These are phyloP conservation scores for Omphalotus guepiniiformis DNA, from an alignment of 768 basidiomycete species.

Conservation along the genomic window DNA sequence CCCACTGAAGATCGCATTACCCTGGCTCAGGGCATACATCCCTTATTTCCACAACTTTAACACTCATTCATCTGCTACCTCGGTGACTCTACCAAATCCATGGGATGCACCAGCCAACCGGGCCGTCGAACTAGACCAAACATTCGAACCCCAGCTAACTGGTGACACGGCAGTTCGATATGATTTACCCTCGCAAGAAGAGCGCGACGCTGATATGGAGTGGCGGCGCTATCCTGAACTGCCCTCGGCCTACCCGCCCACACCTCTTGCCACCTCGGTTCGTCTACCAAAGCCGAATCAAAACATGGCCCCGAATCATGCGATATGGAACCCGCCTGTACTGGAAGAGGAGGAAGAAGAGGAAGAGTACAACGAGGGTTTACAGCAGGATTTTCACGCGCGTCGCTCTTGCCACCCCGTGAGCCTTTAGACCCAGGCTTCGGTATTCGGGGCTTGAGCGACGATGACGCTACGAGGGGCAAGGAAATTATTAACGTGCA, in stretches of 20 bases:
- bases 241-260: constrained; percentile 74
- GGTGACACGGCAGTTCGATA: not conserved
- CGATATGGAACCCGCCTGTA: constrained; percentile 28
- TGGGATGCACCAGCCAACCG: not conserved
- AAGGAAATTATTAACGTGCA: not conserved
- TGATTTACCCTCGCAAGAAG: not conserved
- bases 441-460: constrained; percentile 54
- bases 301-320: constrained; percentile 12
- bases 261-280: constrained; percentile 44
- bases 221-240: constrained; percentile 74
- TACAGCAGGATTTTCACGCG: constrained; percentile 59
- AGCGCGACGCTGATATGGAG: constrained; percentile 40
- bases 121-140: not conserved
- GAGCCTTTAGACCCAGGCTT: constrained; percentile 57
- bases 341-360: constrained; percentile 30
- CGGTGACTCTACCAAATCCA: constrained; percentile 3
- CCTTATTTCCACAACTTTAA: not conserved
- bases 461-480: constrained; percentile 25
- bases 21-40: constrained; percentile 23
- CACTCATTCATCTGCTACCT: no score
- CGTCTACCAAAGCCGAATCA: constrained; percentile 20
- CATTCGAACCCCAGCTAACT: not conserved
- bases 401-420: constrained; percentile 65
- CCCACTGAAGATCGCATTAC: constrained; percentile 31
- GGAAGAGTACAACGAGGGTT: not conserved